phyloP scores from a whole-genome alignment of 2,329 filamentous ascomycete species.

The Botrytis hyacinthi region DNA sequence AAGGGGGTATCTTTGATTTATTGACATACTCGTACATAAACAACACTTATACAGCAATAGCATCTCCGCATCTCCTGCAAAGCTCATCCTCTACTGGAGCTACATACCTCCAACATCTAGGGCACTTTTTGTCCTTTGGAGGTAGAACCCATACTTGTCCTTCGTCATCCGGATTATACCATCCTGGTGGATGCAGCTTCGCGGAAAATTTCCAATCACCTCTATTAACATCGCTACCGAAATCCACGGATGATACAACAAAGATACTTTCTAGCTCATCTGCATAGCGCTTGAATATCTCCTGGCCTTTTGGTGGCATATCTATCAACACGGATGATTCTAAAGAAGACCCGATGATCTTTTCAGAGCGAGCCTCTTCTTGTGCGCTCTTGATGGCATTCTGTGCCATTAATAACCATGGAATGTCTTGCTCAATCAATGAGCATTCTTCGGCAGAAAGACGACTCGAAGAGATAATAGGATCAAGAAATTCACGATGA shows the following conservation, averaged over 20 bases:
- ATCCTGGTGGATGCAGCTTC: constrained; percentile 30
- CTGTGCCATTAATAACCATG: constrained; percentile 42
- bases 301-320: constrained; percentile 41
- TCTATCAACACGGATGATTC: constrained; percentile 68
- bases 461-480: constrained; percentile 24
- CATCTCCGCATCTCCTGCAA: constrained; percentile 69
- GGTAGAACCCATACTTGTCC: constrained; percentile 39
- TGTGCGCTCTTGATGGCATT: constrained; percentile 70
- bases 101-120: constrained; percentile 84
- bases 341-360: constrained; percentile 75
- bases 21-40: neutral
- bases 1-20: constrained; percentile 11
- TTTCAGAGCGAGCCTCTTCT: constrained; percentile 69
- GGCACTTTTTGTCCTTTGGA: constrained; percentile 66
- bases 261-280: constrained; percentile 56
- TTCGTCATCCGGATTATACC: constrained; percentile 15
- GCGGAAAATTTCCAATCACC: constrained; percentile 46
- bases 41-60: neutral
- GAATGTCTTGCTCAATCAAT: constrained; percentile 27
- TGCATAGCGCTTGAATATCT: constrained; percentile 35
- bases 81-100: constrained; percentile 64
- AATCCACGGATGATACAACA: constrained; percentile 63
- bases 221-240: constrained; percentile 46
- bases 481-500: constrained; percentile 38
- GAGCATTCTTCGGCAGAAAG: neutral